phyloP scores from a whole-genome alignment of 805 yeast species.

The Candida cerambycidarum region DNA sequence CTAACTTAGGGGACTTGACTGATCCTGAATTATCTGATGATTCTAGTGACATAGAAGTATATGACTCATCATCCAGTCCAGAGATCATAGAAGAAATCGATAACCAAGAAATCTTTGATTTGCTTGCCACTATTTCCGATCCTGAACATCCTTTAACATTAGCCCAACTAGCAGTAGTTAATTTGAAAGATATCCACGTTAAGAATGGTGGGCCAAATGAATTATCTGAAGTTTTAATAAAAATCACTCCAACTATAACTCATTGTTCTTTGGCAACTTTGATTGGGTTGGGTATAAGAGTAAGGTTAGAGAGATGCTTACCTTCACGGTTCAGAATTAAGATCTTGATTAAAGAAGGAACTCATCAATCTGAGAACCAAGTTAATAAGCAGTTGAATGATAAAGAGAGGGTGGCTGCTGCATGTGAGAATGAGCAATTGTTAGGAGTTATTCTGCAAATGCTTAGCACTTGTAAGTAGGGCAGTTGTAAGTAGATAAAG shows the following conservation, averaged over 20 bases:
- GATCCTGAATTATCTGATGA: conserved; percentile 30
- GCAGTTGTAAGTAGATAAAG: too few species aligned
- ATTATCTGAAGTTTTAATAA: conserved; percentile 74
- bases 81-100: conserved; percentile 68
- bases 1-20: conserved; percentile 12
- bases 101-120: conserved; percentile 84
- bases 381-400: conserved; percentile 96
- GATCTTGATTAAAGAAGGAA: conserved; percentile 81
- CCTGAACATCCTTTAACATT: conserved; percentile 97
- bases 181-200: conserved; percentile 75
- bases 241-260: conserved; percentile 95
- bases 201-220: conserved; percentile 46
- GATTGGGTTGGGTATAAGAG: conserved; percentile 92
- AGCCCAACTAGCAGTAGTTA: conserved; percentile 93
- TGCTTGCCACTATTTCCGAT: conserved; percentile 84
- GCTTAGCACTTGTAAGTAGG: conserved; percentile 72
- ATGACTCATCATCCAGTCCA: conserved; percentile 18
- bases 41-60: conserved; percentile 15
- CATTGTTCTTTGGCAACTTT: conserved; percentile 96
- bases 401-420: conserved; percentile 97
- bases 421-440: conserved; percentile 94
- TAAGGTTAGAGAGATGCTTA: conserved; percentile 82
- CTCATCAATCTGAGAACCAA: conserved; percentile 94
- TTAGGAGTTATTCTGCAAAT: conserved; percentile 87
- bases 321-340: conserved; percentile 82